phyloP scores from a whole-genome alignment of 2,329 filamentous ascomycete genomes.

The Alternaria incomplexa region DNA sequence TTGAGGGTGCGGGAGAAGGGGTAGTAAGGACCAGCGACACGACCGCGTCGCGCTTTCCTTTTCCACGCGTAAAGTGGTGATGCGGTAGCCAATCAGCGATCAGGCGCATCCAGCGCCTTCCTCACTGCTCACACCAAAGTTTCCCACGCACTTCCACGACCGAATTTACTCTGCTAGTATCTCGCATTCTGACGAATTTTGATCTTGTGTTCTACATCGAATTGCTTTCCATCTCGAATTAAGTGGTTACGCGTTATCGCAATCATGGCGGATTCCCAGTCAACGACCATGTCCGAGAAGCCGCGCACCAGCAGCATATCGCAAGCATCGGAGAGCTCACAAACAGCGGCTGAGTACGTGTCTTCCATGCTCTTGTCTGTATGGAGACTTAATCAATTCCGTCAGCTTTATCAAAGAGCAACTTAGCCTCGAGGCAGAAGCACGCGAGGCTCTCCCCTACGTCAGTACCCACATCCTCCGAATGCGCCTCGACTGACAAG shows the following conservation, averaged over 20 bases:
- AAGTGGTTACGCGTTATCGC: neutral
- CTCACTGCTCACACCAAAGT: constrained; percentile 2
- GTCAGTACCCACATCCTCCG: constrained; percentile 58
- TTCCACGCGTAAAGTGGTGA: constrained; percentile 30
- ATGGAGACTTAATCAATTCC: neutral
- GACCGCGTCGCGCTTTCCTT: constrained; percentile 23
- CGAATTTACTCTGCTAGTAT: neutral
- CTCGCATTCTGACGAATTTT: neutral
- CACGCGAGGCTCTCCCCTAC: constrained; percentile 92
- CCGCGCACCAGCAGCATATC: constrained; percentile 50
- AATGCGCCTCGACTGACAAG: constrained; percentile 17
- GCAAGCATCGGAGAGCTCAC: constrained; percentile 58
- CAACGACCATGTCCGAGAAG: constrained; percentile 29
- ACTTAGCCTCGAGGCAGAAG: constrained; percentile 90
- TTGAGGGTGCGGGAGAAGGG: constrained; percentile 5
- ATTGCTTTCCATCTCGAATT: neutral
- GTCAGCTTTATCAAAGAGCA: constrained; percentile 84
- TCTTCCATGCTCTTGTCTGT: too few species aligned
- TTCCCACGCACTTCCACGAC: neutral
- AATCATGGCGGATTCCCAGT: constrained; percentile 38
- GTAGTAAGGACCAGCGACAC: constrained; percentile 10
- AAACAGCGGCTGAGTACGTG: constrained; percentile 59
- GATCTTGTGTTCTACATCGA: neutral
- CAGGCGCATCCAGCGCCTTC: constrained; percentile 10
- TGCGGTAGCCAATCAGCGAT: constrained; percentile 18